phyloP scores from a whole-genome alignment of 2,329 filamentous ascomycete genomes.

The Acrocalymma vagum region DNA sequence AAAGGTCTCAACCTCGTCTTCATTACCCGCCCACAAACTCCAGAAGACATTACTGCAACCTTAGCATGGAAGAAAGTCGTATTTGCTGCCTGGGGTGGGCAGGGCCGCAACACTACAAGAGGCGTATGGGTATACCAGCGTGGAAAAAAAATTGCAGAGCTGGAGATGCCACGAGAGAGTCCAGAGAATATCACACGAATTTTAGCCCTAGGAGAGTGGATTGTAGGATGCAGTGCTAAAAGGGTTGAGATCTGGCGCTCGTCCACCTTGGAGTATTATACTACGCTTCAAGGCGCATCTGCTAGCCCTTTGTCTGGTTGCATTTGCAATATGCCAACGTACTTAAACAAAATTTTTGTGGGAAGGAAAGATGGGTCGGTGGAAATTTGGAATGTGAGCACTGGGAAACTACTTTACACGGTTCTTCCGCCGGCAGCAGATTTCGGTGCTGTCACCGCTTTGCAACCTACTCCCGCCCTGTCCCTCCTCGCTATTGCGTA shows the following conservation, averaged over 20 bases:
- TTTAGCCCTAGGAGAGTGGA: conserved; percentile 88
- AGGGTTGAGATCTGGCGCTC: conserved; percentile 91
- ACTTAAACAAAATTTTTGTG: conserved; percentile 93
- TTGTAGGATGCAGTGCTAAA: conserved; percentile 79
- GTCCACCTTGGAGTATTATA: conserved; percentile 85
- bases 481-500: conserved; percentile 90
- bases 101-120: conserved; percentile 59
- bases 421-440: conserved; percentile 78
- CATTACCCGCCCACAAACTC: conserved; percentile 89
- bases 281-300: conserved; percentile 71
- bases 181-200: conserved; percentile 79
- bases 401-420: conserved; percentile 88
- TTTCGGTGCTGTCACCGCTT: conserved; percentile 83
- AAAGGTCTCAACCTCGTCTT: conserved; percentile 92
- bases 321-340: conserved; percentile 90
- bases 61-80: conserved; percentile 86
- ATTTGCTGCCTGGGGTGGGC: conserved; percentile 87
- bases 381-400: conserved; percentile 98
- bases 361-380: conserved; percentile 87
- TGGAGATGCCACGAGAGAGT: conserved; percentile 72
- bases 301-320: conserved; percentile 78
- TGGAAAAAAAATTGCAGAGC: conserved; percentile 81
- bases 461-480: conserved; percentile 84
- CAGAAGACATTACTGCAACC: conserved; percentile 84
- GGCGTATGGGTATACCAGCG: conserved; percentile 93